Base-by-base conservation (phyloP, 2,329 filamentous ascomycete species). In the Paradendryphiella salina region DNA sequence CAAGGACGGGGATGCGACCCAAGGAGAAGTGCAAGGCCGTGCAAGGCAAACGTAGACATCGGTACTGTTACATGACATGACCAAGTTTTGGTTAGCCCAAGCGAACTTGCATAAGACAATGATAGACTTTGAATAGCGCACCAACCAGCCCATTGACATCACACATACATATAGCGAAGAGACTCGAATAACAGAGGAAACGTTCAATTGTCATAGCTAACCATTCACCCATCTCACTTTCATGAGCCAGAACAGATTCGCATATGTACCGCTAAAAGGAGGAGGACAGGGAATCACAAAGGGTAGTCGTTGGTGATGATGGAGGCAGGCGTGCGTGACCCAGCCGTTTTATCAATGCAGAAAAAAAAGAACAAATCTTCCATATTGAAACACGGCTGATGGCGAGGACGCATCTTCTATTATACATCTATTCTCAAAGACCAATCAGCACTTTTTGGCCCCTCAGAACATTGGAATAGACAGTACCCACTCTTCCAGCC, bases 381-480 rank as follows among this genome's bases (percentile, higher is more conserved):
- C 64, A 68, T 71, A 67, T 71, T 70, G 65, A 70, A 63, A 72
- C 65, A 67, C 66, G 66, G 68, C 70, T 69, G 66, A 70, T 70
- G 65, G 67, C 59, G 65, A 66, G 65, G 56, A 71, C 69, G 66
- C 67, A 73, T 73, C 64, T 66, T 65, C 66, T 73, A 73, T 72
- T 72, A 71, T 72, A 71, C 69, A 71, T 71, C 65, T 70, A 67
- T 64, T 65, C 64, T 64, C 65, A 59, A 59, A 61, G 50, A 66
- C 65, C 67, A 67, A 70, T 73, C 70, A 73, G 70, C 70, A 64
- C 65, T 64, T 69, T 67, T 71, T 65, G 58, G 64, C 60, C 65
- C 66, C 64, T 52, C 63, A 60, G 63, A 66, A 65, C 61, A 63
- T 59, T 63, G 53, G 63, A 70, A 70, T 58, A 69, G 63, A 66